phyloP scores from a whole-genome alignment of 2,329 filamentous ascomycete genomes.

The Bertia moriformis region DNA sequence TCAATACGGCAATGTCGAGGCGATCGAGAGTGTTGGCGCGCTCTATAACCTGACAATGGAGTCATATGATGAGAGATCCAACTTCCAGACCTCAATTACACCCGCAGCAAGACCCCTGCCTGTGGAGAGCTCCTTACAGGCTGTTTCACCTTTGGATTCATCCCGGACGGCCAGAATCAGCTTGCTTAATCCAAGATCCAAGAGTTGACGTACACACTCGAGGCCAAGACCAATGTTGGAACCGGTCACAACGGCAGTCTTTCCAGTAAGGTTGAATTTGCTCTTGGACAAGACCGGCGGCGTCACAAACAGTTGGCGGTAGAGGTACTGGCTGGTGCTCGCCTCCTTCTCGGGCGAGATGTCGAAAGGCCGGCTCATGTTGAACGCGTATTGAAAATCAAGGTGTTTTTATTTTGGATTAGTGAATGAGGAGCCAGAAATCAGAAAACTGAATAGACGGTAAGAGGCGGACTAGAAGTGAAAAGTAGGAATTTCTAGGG shows the following conservation, averaged over 20 bases:
- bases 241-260: constrained; percentile 32
- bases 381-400: too few relatives aligned
- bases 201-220: constrained; percentile 23
- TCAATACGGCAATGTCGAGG: constrained; percentile 28
- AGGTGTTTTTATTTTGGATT: too few relatives aligned
- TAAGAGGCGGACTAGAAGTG: too few relatives aligned
- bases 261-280: constrained; percentile 12
- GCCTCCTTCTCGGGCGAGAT: too few relatives aligned
- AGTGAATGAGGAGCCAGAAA: too few relatives aligned
- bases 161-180: constrained; percentile 32
- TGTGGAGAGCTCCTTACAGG: constrained; percentile 5
- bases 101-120: constrained; percentile 14
- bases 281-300: background rate
- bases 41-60: constrained; percentile 24
- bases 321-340: too few relatives aligned
- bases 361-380: too few relatives aligned
- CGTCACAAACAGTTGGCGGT: background rate
- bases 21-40: constrained; percentile 16
- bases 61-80: constrained; percentile 31
- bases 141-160: constrained; percentile 22
- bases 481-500: too few relatives aligned
- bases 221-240: constrained; percentile 31
- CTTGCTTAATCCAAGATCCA: constrained; percentile 20
- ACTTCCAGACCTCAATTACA: constrained; percentile 27
- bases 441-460: too few relatives aligned